A percentile compares a stretch with the other conserved stretches of the same genome.
phyloP scores from a whole-genome alignment of 345 rosid genomes.

The Odontarrhena argentea region DNA sequence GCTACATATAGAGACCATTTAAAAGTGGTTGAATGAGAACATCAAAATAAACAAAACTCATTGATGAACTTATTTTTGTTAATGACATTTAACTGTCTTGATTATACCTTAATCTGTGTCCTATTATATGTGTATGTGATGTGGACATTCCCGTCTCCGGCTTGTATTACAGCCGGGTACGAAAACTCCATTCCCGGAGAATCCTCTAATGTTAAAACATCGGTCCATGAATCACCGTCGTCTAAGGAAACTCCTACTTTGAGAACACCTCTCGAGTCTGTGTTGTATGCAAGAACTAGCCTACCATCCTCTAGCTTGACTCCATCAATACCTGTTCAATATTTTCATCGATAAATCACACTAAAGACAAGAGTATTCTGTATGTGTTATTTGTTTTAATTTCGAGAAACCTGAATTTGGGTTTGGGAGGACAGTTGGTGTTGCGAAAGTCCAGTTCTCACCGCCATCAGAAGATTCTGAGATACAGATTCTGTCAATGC shows the following conservation, averaged over 20 bases:
- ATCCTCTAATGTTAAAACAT: slow-evolving; percentile 68
- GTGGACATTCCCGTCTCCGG: slow-evolving; percentile 72
- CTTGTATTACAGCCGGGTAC: slow-evolving; percentile 84
- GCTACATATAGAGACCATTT: slow-evolving; percentile 33
- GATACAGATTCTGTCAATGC: slow-evolving; percentile 67
- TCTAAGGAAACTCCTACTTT: slow-evolving; percentile 71
- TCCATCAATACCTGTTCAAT: slow-evolving; percentile 72
- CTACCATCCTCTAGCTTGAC: slow-evolving; percentile 73
- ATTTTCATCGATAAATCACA: not conserved
- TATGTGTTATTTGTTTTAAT: not conserved
- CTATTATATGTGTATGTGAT: slow-evolving; percentile 87
- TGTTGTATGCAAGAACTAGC: slow-evolving; percentile 74
- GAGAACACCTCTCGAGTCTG: slow-evolving; percentile 77
- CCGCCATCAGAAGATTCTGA: slow-evolving; percentile 82
- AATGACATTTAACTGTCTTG: slow-evolving; percentile 20
- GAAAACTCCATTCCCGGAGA: slow-evolving; percentile 79
- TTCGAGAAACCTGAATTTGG: slow-evolving; percentile 80
- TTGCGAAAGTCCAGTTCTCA: slow-evolving; percentile 69
- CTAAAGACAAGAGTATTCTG: not conserved
- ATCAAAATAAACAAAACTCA: slow-evolving; percentile 26
- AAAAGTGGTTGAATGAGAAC: slow-evolving; percentile 11
- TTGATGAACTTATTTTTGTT: not conserved
- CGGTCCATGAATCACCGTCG: slow-evolving; percentile 80
- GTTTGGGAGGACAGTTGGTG: slow-evolving; percentile 70
- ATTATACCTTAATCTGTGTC: slow-evolving; percentile 79